Percentiles rank a stretch among this genome's conserved stretches.
phyloP scores from a whole-genome alignment of 2,329 filamentous ascomycete genomes.

The Penicillium olsonii region DNA sequence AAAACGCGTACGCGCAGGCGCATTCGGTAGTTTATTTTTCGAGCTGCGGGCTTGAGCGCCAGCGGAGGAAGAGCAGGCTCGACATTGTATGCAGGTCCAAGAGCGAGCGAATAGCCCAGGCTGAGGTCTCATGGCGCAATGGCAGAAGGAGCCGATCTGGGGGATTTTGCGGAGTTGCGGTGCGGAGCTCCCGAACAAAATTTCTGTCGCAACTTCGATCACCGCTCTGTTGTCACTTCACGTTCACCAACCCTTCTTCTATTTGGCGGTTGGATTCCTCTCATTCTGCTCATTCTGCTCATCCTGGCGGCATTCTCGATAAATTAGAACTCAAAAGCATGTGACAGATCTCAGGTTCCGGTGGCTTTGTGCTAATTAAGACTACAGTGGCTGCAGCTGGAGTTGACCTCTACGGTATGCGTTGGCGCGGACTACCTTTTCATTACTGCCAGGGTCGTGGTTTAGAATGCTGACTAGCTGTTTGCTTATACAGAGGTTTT shows the following conservation, averaged over 20 bases:
- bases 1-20: constrained; percentile 77
- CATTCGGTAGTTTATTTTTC: constrained; percentile 46
- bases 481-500: constrained; percentile 66
- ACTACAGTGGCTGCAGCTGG: constrained; percentile 38
- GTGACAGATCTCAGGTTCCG: not conserved
- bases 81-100: constrained; percentile 41
- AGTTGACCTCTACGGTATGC: constrained; percentile 64
- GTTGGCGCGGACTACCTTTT: not conserved
- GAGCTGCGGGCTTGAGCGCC: constrained; percentile 31
- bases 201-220: constrained; percentile 19
- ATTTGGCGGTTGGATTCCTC: not conserved
- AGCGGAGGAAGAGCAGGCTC: constrained; percentile 32
- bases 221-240: constrained; percentile 4
- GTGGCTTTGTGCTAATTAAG: constrained; percentile 18
- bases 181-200: constrained; percentile 27
- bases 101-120: constrained; percentile 28
- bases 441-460: not conserved
- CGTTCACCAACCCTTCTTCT: constrained; percentile 12
- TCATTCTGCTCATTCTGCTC: not conserved
- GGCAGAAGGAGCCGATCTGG: constrained; percentile 1
- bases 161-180: constrained; percentile 24
- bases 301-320: not conserved
- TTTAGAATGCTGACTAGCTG: constrained; percentile 7
- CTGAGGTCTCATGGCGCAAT: constrained; percentile 31
- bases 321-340: no score